These are phyloP conservation scores for Blastobotrys arbuscula DNA, from an alignment of 1,139 yeast species.

Conservation along the genomic window DNA sequence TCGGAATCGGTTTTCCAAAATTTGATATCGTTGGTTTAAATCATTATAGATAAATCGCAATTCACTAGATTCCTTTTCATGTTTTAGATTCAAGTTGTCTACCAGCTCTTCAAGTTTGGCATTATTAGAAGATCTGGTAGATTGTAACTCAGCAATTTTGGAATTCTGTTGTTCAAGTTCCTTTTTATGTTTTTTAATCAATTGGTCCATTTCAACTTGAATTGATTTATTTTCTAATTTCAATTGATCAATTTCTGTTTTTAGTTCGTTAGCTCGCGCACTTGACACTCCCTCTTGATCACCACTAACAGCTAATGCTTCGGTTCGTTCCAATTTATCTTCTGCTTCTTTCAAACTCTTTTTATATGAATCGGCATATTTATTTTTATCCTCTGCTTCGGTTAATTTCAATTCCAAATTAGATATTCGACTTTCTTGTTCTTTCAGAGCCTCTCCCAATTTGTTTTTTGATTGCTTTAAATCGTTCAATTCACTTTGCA, in stretches of 20 bases:
- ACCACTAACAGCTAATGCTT: conserved; percentile 1
- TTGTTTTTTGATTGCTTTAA: conserved; percentile 21
- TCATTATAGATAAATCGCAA: conserved; percentile 25
- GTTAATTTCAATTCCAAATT: conserved; percentile 23
- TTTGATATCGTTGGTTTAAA: conserved; percentile 20
- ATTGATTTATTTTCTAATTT: conserved; percentile 14
- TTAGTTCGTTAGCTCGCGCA: neutral
- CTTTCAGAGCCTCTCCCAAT: conserved; percentile 12
- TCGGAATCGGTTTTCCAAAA: conserved; percentile 20
- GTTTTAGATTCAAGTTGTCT: conserved; percentile 17
- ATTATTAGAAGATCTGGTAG: conserved; percentile 10
- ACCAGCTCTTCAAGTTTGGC: conserved; percentile 17
- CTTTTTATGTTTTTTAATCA: conserved; percentile 13
- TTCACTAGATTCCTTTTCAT: conserved; percentile 22
- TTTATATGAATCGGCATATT: conserved; percentile 19
- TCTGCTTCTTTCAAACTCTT: conserved; percentile 22
- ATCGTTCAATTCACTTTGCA: conserved; percentile 21
- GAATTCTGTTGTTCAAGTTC: conserved; percentile 19
- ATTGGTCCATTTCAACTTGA: conserved; percentile 13
- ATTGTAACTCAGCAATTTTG: conserved; percentile 15
- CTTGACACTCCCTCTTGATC: neutral
- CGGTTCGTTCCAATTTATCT: conserved; percentile 19
- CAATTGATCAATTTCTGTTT: conserved; percentile 7
- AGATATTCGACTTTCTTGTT: conserved; percentile 21
- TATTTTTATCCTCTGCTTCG: conserved; percentile 18